Evolutionary conservation across 2,329 filamentous ascomycete species (phyloP).

Genomic region (Penicillium decumbens): DNA sequence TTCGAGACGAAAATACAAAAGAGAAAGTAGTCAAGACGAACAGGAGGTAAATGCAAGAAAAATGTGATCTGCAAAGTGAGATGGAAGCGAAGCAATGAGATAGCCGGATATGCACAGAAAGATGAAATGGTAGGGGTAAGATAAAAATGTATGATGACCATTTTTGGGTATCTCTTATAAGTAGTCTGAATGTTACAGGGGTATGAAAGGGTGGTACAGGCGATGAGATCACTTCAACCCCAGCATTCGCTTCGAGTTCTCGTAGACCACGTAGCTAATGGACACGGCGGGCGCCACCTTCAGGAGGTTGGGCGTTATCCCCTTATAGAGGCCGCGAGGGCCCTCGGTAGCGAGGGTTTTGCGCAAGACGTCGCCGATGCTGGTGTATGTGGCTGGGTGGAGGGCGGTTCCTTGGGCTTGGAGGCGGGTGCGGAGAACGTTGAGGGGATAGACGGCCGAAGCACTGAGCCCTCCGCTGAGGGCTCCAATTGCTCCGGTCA

Average conservation of each 20-base stretch:
- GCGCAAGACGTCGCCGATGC: slow-evolving; percentile 80
- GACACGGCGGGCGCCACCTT: slow-evolving; percentile 95
- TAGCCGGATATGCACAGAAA: slow-evolving; percentile 13
- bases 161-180: slow-evolving; percentile 32
- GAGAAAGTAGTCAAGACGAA: neutral
- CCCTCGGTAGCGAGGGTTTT: slow-evolving; percentile 83
- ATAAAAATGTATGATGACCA: slow-evolving; percentile 14
- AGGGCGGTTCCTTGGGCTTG: slow-evolving; percentile 93
- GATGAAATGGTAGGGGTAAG: slow-evolving; percentile 1
- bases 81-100: slow-evolving; percentile 1
- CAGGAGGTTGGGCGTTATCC: slow-evolving; percentile 86
- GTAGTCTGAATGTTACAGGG: neutral
- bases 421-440: slow-evolving; percentile 82
- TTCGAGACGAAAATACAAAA: neutral
- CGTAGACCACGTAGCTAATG: slow-evolving; percentile 91
- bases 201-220: neutral
- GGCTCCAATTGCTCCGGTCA: slow-evolving; percentile 83
- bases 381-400: slow-evolving; percentile 83
- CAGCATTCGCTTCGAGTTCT: slow-evolving; percentile 76
- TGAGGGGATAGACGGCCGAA: slow-evolving; percentile 90
- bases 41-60: slow-evolving; percentile 11
- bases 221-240: slow-evolving; percentile 40
- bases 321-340: slow-evolving; percentile 82
- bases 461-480: slow-evolving; percentile 88
- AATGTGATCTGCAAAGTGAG: slow-evolving; percentile 2